Evolutionary conservation across 2,329 filamentous ascomycete genomes (phyloP), one percentile per base, ranked within the genome.

Genomic region (Aureobasidium sp.): DNA sequence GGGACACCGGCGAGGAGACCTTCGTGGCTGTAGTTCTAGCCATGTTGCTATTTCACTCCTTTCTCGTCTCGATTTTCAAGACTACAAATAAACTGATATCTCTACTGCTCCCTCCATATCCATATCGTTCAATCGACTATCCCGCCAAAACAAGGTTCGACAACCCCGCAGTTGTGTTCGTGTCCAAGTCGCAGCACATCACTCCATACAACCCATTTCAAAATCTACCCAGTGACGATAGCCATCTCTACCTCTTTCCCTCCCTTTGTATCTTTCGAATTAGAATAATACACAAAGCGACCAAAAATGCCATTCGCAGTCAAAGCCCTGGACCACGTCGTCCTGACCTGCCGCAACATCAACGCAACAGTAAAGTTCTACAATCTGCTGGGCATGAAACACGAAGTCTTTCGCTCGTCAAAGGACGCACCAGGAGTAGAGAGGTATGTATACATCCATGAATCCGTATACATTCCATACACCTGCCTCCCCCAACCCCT

Each of bases 291-390:
- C 5, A 80, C 82, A 71, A 87, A 17, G 12, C 22, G 1, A 15
- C 5, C 5, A 2, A 20, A 25, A 15, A 58, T 69, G 17, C 39
- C 59, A 14, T 68, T 71, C 57, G 63, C 68, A 7, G 70, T 74
- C 49, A 69, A 71, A 61, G 78, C 82, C 9, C 74, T 87, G 15
- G 84, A 87, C 70, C 84, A 87, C 66, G 72, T 87, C 9, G 84
- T 87, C 64, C 75, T 87, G 20, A 87, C 84, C 1, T 83, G 83
- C 64, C 73, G 74, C 42, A 78, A 77, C 62, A 75, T 86, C 5
- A 69, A 76, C 5, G 72, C 72, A 11, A 84, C 82, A 0, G 74
- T 80, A 34, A 67, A 74, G 39, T 87, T 84, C 77, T 87, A 86
- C 73, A 78, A 74, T 3, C 73, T 79, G 62, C 77, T 86, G 1